Base-by-base conservation (phyloP, 2,329 filamentous ascomycete genomes). In the Westerdykella ornata region DNA sequence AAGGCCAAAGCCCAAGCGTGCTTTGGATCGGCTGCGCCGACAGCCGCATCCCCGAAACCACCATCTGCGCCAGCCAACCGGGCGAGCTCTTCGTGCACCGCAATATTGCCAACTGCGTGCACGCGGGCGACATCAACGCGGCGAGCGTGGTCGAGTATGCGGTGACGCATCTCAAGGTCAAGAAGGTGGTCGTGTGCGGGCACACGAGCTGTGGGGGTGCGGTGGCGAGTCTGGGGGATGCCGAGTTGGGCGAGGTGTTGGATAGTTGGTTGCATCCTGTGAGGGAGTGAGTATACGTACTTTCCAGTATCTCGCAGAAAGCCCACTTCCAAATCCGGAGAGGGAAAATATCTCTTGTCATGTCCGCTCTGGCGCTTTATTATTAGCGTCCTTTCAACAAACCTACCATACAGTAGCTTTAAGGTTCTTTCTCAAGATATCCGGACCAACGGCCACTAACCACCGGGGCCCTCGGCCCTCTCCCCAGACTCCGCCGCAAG, bases 11-110 rank as follows among this genome's bases (percentile, higher is more conserved):
- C 1, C 81, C 81, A 8, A 69, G 75, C 46, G 80, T 83, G 48
- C 74, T 94, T 44, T 94, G 87, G 87, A 77, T 94, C 51, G 88
- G 88, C 45, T 94, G 88, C 70, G 85, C 85, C 56, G 88, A 94
- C 71, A 87, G 82, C 30, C 84, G 88, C 49, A 82, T 86, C 52
- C 87, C 88, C 1, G 88, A 92, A 67, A 90, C 85, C 4, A 88
- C 82, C 37, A 76, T 94, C 57, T 76, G 89, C 19, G 82, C 84
- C 57, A 75, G 88, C 44, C 76, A 86, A 57, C 85, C 87, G 3
- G 87, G 88, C 44, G 86, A 94, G 56, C 81, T 94, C 52, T 94
- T 94, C 65, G 84, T 88, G 39, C 87, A 94, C 72, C 84, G 88
- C 62, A 94, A 94, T 72, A 89, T 94, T 63, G 87, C 85, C 67